Evolutionary conservation across 2,329 filamentous ascomycete species (phyloP).

Genomic region (Fusarium duplospermum): DNA sequence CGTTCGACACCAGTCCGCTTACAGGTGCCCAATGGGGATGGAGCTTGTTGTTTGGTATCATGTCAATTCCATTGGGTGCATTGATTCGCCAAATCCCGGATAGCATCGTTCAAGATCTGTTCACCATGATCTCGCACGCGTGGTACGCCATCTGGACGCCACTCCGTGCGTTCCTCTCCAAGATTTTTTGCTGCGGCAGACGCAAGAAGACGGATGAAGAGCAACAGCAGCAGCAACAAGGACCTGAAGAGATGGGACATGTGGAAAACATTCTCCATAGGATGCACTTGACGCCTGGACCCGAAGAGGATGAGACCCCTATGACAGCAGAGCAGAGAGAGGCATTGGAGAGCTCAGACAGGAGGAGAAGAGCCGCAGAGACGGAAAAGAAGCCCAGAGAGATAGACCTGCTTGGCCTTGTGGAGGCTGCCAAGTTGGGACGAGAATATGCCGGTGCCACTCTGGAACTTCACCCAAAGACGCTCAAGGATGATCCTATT

Average conservation of each 20-base stretch:
- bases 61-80: conserved; percentile 72
- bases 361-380: conserved; percentile 21
- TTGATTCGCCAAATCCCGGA: conserved; percentile 57
- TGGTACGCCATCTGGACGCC: conserved; percentile 28
- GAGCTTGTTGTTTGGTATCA: conserved; percentile 73
- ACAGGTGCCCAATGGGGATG: conserved; percentile 77
- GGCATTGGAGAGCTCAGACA: conserved; percentile 37
- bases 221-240: conserved; percentile 19
- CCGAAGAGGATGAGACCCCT: conserved; percentile 32
- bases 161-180: conserved; percentile 25
- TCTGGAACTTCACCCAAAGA: conserved; percentile 56
- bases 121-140: conserved; percentile 14
- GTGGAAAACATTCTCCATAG: conserved; percentile 41
- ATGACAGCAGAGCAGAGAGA: conserved; percentile 41
- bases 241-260: conserved; percentile 39
- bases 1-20: conserved; percentile 72
- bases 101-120: conserved; percentile 45
- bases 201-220: conserved; percentile 39
- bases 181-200: conserved; percentile 33
- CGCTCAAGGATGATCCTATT: conserved; percentile 54
- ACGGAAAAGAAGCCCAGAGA: conserved; percentile 31
- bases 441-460: conserved; percentile 41
- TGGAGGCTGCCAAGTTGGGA: conserved; percentile 48
- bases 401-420: conserved; percentile 47
- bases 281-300: conserved; percentile 28